Evolutionary conservation across 345 rosid genomes (phyloP).

Genomic region (Aquilaria yunnanensis): DNA sequence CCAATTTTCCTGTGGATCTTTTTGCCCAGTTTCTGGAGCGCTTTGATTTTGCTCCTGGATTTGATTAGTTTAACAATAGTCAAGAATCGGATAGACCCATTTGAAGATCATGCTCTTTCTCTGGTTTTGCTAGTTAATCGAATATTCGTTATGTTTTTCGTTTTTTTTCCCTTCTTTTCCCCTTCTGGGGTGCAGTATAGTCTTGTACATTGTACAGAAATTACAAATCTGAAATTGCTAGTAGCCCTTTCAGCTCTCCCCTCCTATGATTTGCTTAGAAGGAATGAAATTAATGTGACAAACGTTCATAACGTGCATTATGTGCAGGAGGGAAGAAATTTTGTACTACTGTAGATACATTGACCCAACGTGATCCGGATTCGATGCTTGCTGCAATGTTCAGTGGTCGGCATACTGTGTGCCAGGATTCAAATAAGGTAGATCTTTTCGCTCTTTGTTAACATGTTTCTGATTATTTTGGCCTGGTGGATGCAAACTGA

Average conservation of each 20-base stretch:
- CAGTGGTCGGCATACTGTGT: constrained; percentile 71
- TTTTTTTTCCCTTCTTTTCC: not conserved
- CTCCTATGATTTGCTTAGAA: not conserved
- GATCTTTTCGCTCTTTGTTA: not conserved
- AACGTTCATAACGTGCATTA: not conserved
- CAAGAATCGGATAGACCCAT: not conserved
- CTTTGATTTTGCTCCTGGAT: not conserved
- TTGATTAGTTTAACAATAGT: not conserved
- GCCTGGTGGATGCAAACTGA: too few species aligned
- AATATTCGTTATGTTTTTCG: not conserved
- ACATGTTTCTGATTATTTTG: not conserved
- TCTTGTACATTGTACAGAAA: not conserved
- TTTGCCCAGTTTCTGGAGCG: not conserved
- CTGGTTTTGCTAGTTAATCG: not conserved
- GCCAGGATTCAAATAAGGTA: constrained; percentile 56
- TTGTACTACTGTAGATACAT: constrained; percentile 67
- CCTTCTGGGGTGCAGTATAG: not conserved
- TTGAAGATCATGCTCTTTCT: not conserved
- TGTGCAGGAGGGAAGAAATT: constrained; percentile 78
- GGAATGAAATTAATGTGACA: not conserved
- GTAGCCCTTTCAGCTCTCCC: not conserved
- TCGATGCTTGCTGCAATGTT: constrained; percentile 96
- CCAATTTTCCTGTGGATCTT: not conserved
- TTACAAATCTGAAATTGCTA: not conserved
- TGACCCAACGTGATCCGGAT: constrained; percentile 83